These are phyloP conservation scores for Colletotrichum eleusines DNA, from an alignment of 2,329 filamentous ascomycete species.

Conservation along the genomic window DNA sequence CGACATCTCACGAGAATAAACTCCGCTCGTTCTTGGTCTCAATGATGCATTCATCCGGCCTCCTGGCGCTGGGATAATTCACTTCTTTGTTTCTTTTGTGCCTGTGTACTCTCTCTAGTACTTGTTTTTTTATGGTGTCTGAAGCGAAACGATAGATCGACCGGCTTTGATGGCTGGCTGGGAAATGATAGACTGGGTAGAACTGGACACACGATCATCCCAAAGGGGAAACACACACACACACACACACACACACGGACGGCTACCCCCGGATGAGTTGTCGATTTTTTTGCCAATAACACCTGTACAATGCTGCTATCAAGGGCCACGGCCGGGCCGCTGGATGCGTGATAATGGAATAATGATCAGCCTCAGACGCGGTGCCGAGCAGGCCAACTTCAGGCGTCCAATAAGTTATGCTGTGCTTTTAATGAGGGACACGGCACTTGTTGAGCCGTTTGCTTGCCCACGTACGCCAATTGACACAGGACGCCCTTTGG, in stretches of 20 bases:
- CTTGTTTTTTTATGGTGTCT: conserved; percentile 35
- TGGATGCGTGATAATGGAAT: conserved; percentile 30
- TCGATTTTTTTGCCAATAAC: conserved; percentile 35
- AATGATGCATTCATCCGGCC: conserved; percentile 20
- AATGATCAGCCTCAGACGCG: conserved; percentile 10
- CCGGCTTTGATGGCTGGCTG: conserved; percentile 40
- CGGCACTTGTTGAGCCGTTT: not conserved
- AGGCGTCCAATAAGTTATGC: not conserved
- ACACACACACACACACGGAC: conserved; percentile 14
- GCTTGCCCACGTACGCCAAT: not conserved
- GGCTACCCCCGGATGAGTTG: conserved; percentile 38
- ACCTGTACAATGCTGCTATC: conserved; percentile 40
- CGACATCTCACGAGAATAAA: conserved; percentile 87
- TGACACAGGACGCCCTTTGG: too few relatives aligned
- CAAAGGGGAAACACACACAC: conserved; percentile 2
- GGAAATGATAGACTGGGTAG: conserved; percentile 39
- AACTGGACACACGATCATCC: conserved; percentile 33
- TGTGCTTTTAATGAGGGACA: not conserved
- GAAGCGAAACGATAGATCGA: conserved; percentile 41
- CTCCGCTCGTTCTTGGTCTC: conserved; percentile 30
- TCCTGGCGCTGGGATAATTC: conserved; percentile 23
- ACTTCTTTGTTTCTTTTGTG: conserved; percentile 29
- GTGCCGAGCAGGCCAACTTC: not conserved
- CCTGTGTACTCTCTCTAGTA: conserved; percentile 17
- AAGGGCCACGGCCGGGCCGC: conserved; percentile 15